Evolutionary conservation across 1,284 basidiomycete genomes (phyloP), one percentile per base, ranked within the genome.

Genomic region (Termitomyces sp.): DNA sequence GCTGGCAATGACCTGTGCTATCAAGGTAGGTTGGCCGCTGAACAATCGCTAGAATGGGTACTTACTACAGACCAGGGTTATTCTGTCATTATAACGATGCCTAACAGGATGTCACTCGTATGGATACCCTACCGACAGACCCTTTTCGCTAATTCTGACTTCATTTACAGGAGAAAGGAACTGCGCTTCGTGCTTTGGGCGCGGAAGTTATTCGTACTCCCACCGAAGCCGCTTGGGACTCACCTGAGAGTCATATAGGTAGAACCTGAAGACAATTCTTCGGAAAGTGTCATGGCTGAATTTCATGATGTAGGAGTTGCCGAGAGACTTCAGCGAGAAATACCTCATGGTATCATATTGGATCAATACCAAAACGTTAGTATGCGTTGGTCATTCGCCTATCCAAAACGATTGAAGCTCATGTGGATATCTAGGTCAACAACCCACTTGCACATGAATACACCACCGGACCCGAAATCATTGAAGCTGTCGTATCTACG

Each of bases 181-280:
- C 92, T 9, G 83, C 92, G 37, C 77, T 99, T 42, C 84, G 90
- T 52, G 93, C 93, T 0, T 78, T 98, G 2, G 96, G 96, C 9
- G 95, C 96, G 3, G 88, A 95, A 68, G 93, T 99, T 49, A 79
- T 98, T 48, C 86, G 96, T 50, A 98, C 96, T 10, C 95, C 95
- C n/a, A 94, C 84, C 24, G 88, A 87, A 58, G 93, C 91, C 2
- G 83, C 91, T 14, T 93, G 82, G 78, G 86, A 93, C 61, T 79
- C 86, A 8, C 88, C 91, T 11, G 86, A 93, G 47, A 91, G 87
- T 60, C 90, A 96, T 68, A 91, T 97, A 80, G 91, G 91, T 88
- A 84, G 79, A 75, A 70, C 72, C 63, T 63, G 60, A 46, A 65
- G 59, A 66, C 39, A 10, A 18, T 55, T 46, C 46, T 48, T 50